Evolutionary conservation across 2,329 filamentous ascomycete genomes (phyloP), one percentile per base, ranked within the genome.

Genomic region (Ceratocystis alfenasii): DNA sequence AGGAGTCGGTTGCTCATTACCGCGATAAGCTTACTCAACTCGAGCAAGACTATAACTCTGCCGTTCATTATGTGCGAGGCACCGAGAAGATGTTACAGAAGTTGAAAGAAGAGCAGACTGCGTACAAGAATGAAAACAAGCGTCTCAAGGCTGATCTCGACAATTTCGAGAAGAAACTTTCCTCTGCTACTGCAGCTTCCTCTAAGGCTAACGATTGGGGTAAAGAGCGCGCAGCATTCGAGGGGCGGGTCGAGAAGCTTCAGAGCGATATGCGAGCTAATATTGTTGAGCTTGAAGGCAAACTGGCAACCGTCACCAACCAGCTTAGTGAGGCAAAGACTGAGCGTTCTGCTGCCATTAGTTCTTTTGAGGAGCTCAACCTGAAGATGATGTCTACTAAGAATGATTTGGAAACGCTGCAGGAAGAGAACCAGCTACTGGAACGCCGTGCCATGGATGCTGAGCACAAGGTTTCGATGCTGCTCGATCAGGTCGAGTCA

Each of bases 61-160:
- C 94, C 17, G 92, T 97, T 62, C 94, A 96, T 75, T 99, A 99
- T 73, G 90, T 99, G 70, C 95, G 96, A 76, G 94, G 94, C 67
- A 97, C 94, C 1, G 94, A 99, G 76, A 97, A 96, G 82, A 96
- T 99, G 91, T 83, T 99, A 62, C 92, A 94, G 76, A 93, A 95
- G 75, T 93, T 99, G 81, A 97, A 97, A 78, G 91, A 96, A 72
- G 94, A 99, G 76, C 81, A 99, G n/a, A 82, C 88, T 65, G 89
- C 91, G 67, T 94, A 95, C 77, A 97, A 97, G 81, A 78, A 85
- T 12, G 88, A 94, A 68, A 96, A 96, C 72, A 79, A 81, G 20
- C 88, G 88, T 68, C 80, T 99, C 50, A 92, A 94, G 75, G 83
- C 85, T 60, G 90, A 96, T 72, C 79, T 96, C n/a, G 82, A 87